Base-by-base conservation (phyloP, 2,329 filamentous ascomycete species). In the Thelonectria rubi region DNA sequence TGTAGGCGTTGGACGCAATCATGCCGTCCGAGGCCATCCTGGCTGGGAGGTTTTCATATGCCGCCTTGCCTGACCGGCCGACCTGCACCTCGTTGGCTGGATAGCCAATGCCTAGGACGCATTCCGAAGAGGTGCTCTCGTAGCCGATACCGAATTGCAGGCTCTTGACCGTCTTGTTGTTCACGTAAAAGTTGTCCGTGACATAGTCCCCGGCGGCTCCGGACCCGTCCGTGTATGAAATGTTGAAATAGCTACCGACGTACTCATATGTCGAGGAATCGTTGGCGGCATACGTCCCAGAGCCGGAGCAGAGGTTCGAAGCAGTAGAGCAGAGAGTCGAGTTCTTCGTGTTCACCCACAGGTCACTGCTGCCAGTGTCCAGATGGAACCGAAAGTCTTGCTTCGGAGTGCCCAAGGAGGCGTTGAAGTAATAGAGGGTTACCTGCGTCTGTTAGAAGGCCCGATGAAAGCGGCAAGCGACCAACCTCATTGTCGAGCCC, bases 41-140 rank as follows among this genome's bases (percentile, higher is more conserved):
- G 43, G 85, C 82, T 2, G 91, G 91, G 7, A 94, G 79, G 73
- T 93, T 94, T 45, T 86, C 76, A 76, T 94, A 94, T 0, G 85
- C 59, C 4, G 77, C 60, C 59, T 80, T 76, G 6, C 83, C 80
- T 9, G 81, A 84, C 65, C 86, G 81, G 53, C 83, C 83, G 47
- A 91, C 86, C 68, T 90, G 87, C 12, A 91, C 91, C 77, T 97
- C 94, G 74, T 96, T 95, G 65, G 83, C 75, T 0, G 84, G 74
- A 74, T 97, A 97, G 7, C 94, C 94, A 63, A 98, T 90, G 17
- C 94, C 94, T 18, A 97, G 77, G 43, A 98, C 92, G 40, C 92
- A 92, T 75, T 96, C 86, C 55, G 77, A 63, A 7, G 85, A 84
- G 9, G 80, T 78, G 74, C 84, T 87, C 8, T 72, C 73, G 72